Evolutionary conservation across 2,329 filamentous ascomycete genomes (phyloP), one percentile per base, ranked within the genome.

Genomic region (Colletotrichum melonis): DNA sequence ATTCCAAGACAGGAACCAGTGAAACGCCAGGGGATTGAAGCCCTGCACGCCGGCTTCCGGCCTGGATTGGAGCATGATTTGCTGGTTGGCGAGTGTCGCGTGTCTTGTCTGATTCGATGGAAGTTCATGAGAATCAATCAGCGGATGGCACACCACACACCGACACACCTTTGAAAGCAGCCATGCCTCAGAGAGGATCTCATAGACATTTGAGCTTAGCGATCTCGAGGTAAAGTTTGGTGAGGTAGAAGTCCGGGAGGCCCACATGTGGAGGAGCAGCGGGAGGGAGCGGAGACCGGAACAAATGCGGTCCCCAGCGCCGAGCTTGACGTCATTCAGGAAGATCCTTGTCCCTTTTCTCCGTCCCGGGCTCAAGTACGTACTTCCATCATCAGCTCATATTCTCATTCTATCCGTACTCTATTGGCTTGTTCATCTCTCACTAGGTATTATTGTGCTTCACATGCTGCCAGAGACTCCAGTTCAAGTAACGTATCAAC

Each of bases 281-380:
- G 24, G 22, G 35, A 35, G 24, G 4, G 60, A 49, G 22, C 67
- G 46, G 49, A 32, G 55, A 54, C 52, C 49, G 49, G 62, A 66
- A 57, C 71, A 54, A 71, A 66, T 56, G 46, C 46, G 71, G 67
- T 38, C 24, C 57, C 6, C 46, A 52, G 49, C 28, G 28, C 68
- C 67, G 67, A 52, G 56, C 16, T 19, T 73, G 71, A 73, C 71
- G 71, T 73, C 60, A 72, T 46, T 5, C 26, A 24, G 16, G 24
- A 32, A 67, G 59, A 30, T 64, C 57, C 30, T 24, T 30, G 3
- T 6, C 46, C 46, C 9, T 42, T 56, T 28, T 16, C 22, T 4
- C n/a, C 30, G 60, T 6, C 5, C 26, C 42, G 9, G 32, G 22
- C 30, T 7, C 38, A 24, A 28, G 19, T 30, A 22, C 32, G 30